These are phyloP conservation scores for Aurifilum marmelostoma DNA, from an alignment of 2,329 filamentous ascomycete species.

Conservation along the genomic window DNA sequence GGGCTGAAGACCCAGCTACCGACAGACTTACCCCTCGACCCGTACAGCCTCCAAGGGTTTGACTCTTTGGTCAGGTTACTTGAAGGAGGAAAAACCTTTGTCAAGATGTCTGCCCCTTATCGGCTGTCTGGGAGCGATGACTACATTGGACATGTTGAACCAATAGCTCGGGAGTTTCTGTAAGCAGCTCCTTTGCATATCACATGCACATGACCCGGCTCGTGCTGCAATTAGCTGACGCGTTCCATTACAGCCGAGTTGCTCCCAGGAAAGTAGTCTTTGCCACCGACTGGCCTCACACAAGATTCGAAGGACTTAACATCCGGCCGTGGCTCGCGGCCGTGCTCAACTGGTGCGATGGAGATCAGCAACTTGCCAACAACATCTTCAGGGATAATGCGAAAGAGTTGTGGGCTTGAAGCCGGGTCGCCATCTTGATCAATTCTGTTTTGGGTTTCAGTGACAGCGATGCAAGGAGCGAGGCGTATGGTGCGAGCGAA, in stretches of 20 bases:
- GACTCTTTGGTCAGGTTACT: conserved; percentile 25
- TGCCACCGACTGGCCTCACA: conserved; percentile 41
- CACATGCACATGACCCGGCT: background rate
- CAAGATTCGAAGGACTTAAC: conserved; percentile 60
- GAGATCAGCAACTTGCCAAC: conserved; percentile 47
- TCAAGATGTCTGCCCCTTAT: conserved; percentile 37
- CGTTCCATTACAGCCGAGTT: conserved; percentile 5
- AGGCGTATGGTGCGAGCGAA: conserved; percentile 11
- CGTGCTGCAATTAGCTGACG: background rate
- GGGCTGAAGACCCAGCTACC: conserved; percentile 24
- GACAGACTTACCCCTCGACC: conserved; percentile 10
- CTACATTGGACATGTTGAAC: conserved; percentile 32
- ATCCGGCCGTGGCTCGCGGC: conserved; percentile 57
- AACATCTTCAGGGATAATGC: conserved; percentile 60
- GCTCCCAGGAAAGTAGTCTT: conserved; percentile 30
- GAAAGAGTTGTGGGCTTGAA: conserved; percentile 48
- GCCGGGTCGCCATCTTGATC: background rate
- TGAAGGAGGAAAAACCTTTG: conserved; percentile 30
- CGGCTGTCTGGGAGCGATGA: conserved; percentile 32
- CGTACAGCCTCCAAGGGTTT: conserved; percentile 27
- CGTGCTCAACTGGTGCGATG: conserved; percentile 56
- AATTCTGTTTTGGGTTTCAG: background rate
- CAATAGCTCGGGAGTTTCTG: conserved; percentile 30
- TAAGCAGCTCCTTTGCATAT: background rate
- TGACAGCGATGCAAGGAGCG: conserved; percentile 17